Base-by-base conservation (phyloP, 352 stramenopile species). In the Nothophytophthora sp. region DNA sequence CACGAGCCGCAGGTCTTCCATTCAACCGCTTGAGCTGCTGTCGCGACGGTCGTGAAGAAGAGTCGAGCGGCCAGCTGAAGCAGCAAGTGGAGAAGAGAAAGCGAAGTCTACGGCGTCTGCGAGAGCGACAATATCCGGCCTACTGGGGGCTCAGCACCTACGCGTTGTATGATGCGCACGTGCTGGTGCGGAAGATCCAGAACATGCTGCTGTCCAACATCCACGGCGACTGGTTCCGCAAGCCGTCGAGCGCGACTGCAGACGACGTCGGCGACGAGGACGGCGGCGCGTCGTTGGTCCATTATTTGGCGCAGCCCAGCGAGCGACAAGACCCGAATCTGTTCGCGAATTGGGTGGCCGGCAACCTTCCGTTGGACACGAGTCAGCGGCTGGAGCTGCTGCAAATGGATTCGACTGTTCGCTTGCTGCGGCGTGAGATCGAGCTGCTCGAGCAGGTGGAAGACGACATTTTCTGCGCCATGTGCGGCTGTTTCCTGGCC, bases 321-420 rank as follows among this genome's bases (percentile, higher is more conserved):
- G 62, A 82, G 18, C 61, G 61, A 27, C 66, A 75, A 27, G 82
- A 92, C 42, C 75, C 82, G 12, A 83, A 80, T 23, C 61, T 73
- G 22, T 95, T 93, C 24, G 81, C 82, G 4, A 89, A 88, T 40
- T 95, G 85, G 85, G 69, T 95, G 6, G 81, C 80, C 30, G 61
- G 65, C 1, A 91, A 92, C 33, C 52, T 95, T 35, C 79, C 81
- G 27, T 41, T 92, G 35, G 73, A 79, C 38, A 75, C 78, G n/a
- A 12, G 23, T 5, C 63, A 88, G 45, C 76, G 85, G 28, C 57
- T 88, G 10, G 76, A 81, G 29, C 47, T 92, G 22, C 51, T 90
- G 28, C 57, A 61, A 29, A 83, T 86, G 22, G 64, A 87, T 44
- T 83, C 70, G 12, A 76, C 86, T 27, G 76, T 88, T 19, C 63